Base-by-base conservation (phyloP, 176 grass and related monocot species). In the Rhynchospora tenuis region DNA sequence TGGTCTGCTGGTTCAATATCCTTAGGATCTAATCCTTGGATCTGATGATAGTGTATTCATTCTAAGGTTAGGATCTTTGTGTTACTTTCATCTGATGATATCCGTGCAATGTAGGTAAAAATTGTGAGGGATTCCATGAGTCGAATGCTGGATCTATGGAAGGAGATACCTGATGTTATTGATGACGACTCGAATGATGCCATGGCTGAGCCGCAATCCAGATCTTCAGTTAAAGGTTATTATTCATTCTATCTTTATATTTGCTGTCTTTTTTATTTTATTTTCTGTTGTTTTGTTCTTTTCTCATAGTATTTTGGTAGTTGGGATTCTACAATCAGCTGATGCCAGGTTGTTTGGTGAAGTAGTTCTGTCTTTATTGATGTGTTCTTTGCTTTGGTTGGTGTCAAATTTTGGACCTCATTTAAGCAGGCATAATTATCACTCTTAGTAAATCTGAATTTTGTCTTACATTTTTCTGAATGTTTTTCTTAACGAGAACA, bases 81-180 rank as follows among this genome's bases (percentile, higher is more conserved):
- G 12, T 59, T 38, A 38, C 33, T 38, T 75, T 71, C 14, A 65
- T 73, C 26, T 84, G 2, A 4, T 84, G 2, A 4, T 43, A 58
- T 80, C 61, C 33, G 28, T 74, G 24, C 20, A 91, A 91, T 95
- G 89, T 84, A 98, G 96, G 96, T 98, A 19, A 98, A 98, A 86
- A 95, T 89, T 65, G 96, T 95, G 48, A 84, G 96, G 4, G 96
- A 98, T 27, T 93, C 93, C 0, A 98, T 98, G 96, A 98, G 87
- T 47, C 65, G 88, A 63, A 95, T 98, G 96, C 84, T 98, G 60
- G 89, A 98, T 60, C 90, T 94, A 46, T 98, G 96, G 96, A 98
- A 68, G 68, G 92, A 98, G 70, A 92, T 98, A 70, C 96, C 96
- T 15, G 89, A 90, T 28, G 23, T 83, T 59, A 86, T 87, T 14